These are phyloP conservation scores for Turritis glabra DNA, from an alignment of 345 rosid species.

Conservation along the genomic window DNA sequence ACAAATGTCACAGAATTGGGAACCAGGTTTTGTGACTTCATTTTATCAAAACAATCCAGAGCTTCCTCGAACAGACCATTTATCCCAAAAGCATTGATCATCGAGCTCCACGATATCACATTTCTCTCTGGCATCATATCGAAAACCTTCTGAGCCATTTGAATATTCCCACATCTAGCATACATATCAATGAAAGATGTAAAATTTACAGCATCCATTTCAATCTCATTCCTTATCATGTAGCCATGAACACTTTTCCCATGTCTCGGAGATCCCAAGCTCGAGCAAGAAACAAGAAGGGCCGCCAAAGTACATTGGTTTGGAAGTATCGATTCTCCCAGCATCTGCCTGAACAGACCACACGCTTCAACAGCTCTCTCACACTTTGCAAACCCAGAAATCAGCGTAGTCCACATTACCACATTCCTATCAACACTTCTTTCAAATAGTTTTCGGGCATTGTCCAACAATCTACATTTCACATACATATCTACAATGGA, in stretches of 20 bases:
- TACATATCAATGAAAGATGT: slow-evolving; percentile 58
- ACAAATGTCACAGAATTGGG: slow-evolving; percentile 50
- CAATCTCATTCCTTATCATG: slow-evolving; percentile 48
- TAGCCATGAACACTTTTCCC: slow-evolving; percentile 57
- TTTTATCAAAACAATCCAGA: slow-evolving; percentile 42
- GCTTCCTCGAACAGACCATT: slow-evolving; percentile 54
- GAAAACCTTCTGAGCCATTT: slow-evolving; percentile 41
- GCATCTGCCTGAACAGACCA: slow-evolving; percentile 55
- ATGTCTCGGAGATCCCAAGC: slow-evolving; percentile 45
- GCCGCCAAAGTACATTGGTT: slow-evolving; percentile 51
- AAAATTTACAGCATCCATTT: slow-evolving; percentile 43
- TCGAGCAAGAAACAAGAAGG: slow-evolving; percentile 53
- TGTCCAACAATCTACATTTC: slow-evolving; percentile 45
- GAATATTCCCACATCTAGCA: slow-evolving; percentile 49
- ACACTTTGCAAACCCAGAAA: slow-evolving; percentile 51
- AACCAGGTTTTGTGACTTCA: slow-evolving; percentile 44
- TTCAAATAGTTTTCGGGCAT: slow-evolving; percentile 45
- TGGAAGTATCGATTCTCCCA: slow-evolving; percentile 43
- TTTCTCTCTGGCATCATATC: slow-evolving; percentile 48
- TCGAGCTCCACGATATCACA: slow-evolving; percentile 56
- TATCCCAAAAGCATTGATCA: slow-evolving; percentile 60
- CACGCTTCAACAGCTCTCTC: slow-evolving; percentile 49
- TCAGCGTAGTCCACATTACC: slow-evolving; percentile 57
- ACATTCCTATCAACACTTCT: slow-evolving; percentile 47
- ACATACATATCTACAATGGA: slow-evolving; percentile 55